These are phyloP conservation scores for Hibiscus syriacus DNA, from an alignment of 345 rosid species.

Conservation along the genomic window DNA sequence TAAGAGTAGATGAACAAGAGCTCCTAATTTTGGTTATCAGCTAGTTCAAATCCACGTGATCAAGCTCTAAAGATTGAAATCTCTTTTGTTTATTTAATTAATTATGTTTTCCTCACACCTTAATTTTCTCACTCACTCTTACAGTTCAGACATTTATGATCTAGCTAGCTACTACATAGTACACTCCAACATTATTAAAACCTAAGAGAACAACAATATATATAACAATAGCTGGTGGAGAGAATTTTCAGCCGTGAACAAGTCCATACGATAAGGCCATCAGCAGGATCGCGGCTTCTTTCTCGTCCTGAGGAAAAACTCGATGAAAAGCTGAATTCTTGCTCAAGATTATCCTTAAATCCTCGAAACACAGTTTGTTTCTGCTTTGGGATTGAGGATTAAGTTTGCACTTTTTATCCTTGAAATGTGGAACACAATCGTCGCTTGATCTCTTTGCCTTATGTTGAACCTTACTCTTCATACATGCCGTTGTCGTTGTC, in stretches of 20 bases:
- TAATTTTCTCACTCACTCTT: neutral
- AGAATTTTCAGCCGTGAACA: conserved; percentile 41
- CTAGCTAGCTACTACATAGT: no score
- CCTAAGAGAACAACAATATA: neutral
- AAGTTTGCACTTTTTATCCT: conserved; percentile 32
- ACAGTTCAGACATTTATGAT: neutral
- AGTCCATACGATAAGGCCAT: conserved; percentile 92
- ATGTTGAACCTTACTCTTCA: conserved; percentile 21
- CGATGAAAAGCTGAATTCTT: conserved; percentile 58
- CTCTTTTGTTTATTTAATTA: no score
- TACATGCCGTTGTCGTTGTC: no score
- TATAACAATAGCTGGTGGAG: conserved; percentile 8
- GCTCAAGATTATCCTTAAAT: conserved; percentile 54
- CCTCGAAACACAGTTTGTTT: conserved; percentile 67
- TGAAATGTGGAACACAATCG: conserved; percentile 22
- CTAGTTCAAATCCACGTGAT: conserved; percentile 16
- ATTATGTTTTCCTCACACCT: neutral
- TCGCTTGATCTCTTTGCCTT: conserved; percentile 28
- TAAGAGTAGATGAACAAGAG: conserved; percentile 16
- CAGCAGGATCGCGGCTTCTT: conserved; percentile 85
- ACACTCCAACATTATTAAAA: neutral
- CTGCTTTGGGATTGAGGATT: conserved; percentile 13
- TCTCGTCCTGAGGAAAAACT: conserved; percentile 93
- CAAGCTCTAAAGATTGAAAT: no score
- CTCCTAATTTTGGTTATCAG: conserved; percentile 17